Percentiles rank a stretch among this genome's conserved stretches.
Conservation (phyloP, 192 early-diverging fungal genomes). For the Podila epicladia region DNA sequence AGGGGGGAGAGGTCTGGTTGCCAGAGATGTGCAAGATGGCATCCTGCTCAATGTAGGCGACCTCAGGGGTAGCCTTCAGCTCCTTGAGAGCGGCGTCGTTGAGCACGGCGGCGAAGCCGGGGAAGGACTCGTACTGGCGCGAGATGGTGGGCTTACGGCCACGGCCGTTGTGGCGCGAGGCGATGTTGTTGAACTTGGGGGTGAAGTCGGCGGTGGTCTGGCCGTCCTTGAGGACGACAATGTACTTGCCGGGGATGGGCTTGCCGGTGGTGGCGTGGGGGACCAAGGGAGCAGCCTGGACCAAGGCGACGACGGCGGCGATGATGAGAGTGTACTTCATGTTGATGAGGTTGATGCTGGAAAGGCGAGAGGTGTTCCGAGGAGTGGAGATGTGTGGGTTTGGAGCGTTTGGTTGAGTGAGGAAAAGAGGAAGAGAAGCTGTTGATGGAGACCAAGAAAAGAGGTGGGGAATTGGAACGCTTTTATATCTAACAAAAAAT, state of each 20-base stretch:
- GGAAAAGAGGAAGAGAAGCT: background rate
- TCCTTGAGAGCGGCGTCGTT: constrained; percentile 24
- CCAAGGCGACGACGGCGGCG: background rate
- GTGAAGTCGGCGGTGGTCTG: background rate
- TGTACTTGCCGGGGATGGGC: constrained; percentile 1
- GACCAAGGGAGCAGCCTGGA: constrained; percentile 9
- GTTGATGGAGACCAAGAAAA: constrained; percentile 4
- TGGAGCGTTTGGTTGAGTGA: background rate
- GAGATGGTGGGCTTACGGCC: background rate
- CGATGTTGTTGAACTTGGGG: constrained; percentile 6
- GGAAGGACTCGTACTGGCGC: background rate
- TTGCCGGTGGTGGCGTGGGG: background rate
- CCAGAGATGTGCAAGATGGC: constrained; percentile 19
- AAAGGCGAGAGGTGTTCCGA: too few species aligned
- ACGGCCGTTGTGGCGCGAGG: background rate
- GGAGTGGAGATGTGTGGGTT: too few species aligned
- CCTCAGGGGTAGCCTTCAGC: constrained; percentile 14
- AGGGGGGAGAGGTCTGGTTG: constrained; percentile 26
- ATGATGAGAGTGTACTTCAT: constrained; percentile 12
- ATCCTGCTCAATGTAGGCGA: constrained; percentile 41
- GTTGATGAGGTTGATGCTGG: background rate
- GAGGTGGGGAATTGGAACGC: background rate
- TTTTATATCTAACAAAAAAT: background rate
- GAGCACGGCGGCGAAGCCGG: constrained; percentile 18
- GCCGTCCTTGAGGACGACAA: constrained; percentile 5